Evolutionary conservation across 2,329 filamentous ascomycete species (phyloP), one percentile per base, ranked within the genome.

Genomic region (Rutstroemia sp.): DNA sequence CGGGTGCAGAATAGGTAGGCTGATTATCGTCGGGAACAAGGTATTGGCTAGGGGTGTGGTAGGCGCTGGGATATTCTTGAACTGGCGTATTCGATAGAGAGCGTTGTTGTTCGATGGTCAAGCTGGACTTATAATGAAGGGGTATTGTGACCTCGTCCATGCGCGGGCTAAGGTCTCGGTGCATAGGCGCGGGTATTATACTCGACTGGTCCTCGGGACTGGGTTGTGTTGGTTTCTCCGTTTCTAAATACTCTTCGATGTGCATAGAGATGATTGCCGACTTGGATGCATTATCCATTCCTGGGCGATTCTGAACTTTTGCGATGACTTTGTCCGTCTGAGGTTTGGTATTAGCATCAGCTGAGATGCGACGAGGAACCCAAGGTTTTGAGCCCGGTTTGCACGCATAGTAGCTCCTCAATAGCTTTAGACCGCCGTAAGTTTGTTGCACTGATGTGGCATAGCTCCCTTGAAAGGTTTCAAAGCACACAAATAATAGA

Each of bases 391-490:
- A 63, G 10, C 60, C 57, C 25, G 60, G 59, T n/a, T 58, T 62
- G 41, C 63, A 61, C 41, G 50, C 45, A 53, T 67, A 68, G 48
- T 68, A 65, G 38, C 62, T 75, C 51, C 82, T 77, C 16, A 85
- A 67, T 4, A 85, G 69, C 16, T 72, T 70, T 21, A 86, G 72
- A 1, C 82, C 82, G 4, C 71, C 78, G 65, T 84, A 81, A 27
- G 83, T 83, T 64, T 85, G 82, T 17, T 73, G 66, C 48, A 85
- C 82, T 50, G 80, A 80, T 59, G 82, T 79, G 59, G 75, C 76
- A 65, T 83, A 80, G 59, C 83, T 78, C 6, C 66, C 67, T 57
- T 66, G 62, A n/a, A 68, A 62, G 9, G 62, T 61, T 51, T 69
- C 67, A 50, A 69, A 68, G 47, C 63, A 66, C 8, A 67, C 62